phyloP scores from a whole-genome alignment of 352 stramenopile species.

The Globisporangium perplexum region DNA sequence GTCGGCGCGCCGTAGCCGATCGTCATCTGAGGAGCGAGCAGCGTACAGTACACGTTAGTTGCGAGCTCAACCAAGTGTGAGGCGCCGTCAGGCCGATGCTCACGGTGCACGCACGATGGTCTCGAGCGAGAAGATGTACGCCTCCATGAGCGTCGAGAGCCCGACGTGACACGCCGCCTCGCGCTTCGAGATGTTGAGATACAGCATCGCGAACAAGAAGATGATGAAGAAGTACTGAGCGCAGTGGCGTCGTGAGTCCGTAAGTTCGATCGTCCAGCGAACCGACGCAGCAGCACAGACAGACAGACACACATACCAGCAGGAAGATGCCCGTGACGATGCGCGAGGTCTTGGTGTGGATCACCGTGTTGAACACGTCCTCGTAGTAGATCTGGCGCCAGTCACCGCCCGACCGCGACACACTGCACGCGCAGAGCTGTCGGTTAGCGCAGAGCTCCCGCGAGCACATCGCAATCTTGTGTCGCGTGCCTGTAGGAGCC shows the following conservation, averaged over 20 bases:
- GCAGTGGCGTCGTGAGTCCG: not conserved
- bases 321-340: slow-evolving; percentile 79
- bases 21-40: slow-evolving; percentile 78
- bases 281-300: no score
- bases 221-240: slow-evolving; percentile 76
- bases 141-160: slow-evolving; percentile 66
- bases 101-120: slow-evolving; percentile 83
- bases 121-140: slow-evolving; percentile 85
- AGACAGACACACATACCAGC: slow-evolving; percentile 44
- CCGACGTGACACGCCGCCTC: slow-evolving; percentile 69
- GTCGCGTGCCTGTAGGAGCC: slow-evolving; percentile 59
- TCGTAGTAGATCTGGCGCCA: slow-evolving; percentile 84
- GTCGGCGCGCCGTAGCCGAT: slow-evolving; percentile 82
- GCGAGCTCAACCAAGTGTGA: no score
- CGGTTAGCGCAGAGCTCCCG: no score
- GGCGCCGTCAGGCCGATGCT: no score
- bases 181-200: slow-evolving; percentile 59
- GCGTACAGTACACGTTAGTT: not conserved
- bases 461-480: no score
- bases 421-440: slow-evolving; percentile 1
- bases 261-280: no score
- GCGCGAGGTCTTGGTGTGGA: slow-evolving; percentile 79
- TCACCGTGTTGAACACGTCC: slow-evolving; percentile 83
- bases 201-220: slow-evolving; percentile 72
- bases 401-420: slow-evolving; percentile 61